Conservation (phyloP, 352 stramenopile genomes). For the Phytophthora hibernalis region DNA sequence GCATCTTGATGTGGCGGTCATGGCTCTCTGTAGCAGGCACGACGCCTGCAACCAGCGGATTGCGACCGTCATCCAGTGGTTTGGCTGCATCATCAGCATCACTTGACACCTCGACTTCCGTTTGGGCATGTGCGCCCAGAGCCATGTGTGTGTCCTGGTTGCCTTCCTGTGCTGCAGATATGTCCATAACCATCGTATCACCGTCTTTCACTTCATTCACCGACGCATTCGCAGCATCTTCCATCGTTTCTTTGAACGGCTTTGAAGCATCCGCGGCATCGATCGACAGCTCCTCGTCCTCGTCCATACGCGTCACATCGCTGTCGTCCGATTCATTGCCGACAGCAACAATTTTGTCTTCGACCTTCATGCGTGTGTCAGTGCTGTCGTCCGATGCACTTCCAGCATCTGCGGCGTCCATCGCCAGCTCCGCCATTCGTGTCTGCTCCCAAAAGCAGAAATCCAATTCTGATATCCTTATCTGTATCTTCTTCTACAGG, state of each 20-base stretch:
- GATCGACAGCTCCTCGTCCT: not conserved
- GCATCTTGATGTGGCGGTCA: slow-evolving; percentile 49
- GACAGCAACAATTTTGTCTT: not conserved
- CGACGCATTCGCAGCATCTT: not conserved
- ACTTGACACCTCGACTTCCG: not conserved
- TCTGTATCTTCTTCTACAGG: not conserved
- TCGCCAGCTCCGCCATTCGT: not conserved
- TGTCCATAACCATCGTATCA: too few species aligned
- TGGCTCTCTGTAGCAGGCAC: slow-evolving; percentile 32
- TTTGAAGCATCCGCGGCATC: not conserved
- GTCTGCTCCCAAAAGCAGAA: not conserved
- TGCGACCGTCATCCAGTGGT: slow-evolving; percentile 7
- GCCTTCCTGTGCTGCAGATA: not conserved
- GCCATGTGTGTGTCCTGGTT: not conserved
- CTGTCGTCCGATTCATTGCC: not conserved
- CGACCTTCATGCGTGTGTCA: slow-evolving; percentile 12
- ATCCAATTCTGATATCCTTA: too few species aligned
- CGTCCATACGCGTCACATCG: slow-evolving; percentile 5
- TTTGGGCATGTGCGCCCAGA: not conserved
- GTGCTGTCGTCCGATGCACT: slow-evolving; percentile 5
- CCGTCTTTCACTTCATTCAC: not conserved
- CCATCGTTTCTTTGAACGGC: not conserved
- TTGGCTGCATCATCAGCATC: not conserved
- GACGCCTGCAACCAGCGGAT: slow-evolving; percentile 37
- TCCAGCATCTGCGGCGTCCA: not conserved